Evolutionary conservation across 495 filamentous ascomycete genomes (phyloP), one percentile per base, ranked within the genome.

Genomic region (Penicillium subrubescens): DNA sequence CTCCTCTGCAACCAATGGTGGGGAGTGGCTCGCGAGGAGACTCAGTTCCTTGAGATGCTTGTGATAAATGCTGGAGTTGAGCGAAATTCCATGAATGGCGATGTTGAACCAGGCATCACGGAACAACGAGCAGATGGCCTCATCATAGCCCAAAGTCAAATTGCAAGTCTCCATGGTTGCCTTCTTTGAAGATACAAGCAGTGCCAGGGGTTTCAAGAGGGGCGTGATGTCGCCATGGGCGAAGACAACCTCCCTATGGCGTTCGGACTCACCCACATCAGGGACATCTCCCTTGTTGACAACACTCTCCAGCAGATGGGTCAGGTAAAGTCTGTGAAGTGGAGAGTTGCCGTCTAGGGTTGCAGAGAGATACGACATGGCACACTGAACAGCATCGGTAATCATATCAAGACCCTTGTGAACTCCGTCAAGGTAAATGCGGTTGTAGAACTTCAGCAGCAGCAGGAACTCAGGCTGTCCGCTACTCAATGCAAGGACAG

Each of bases 81-180:
- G 81, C n/a, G 84, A 87, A 71, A 97, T 97, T 35, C 93, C 94
- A 74, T 98, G 94, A 8, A 97, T 89, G 33, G 92, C 90, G 57
- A 97, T 90, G 72, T 99, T 99, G 75, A 97, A 97, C 95, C 95
- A 99, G 15, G 92, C 92, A 81, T 98, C 92, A 39, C 94, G 89
- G 65, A 95, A 87, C 52, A 96, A 79, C 21, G 86, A 83, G 57
- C 86, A 78, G 23, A 84, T 83, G 44, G 92, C 84, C 58, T 87
- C 84, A 52, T 92, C 87, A 65, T 90, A 86, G 19, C 81, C 75
- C 50, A 53, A 60, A 23, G 53, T 59, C 23, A 56, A 60, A 39
- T 58, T 59, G 15, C 41, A 59, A 35, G 57, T 64, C n/a, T 80
- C 78, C 8, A 78, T 67, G 17, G 75, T 66, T 6, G 81, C 67